Evolutionary conservation across 1,139 yeast genomes (phyloP).

Genomic region (Suhomyces chickasaworum): DNA sequence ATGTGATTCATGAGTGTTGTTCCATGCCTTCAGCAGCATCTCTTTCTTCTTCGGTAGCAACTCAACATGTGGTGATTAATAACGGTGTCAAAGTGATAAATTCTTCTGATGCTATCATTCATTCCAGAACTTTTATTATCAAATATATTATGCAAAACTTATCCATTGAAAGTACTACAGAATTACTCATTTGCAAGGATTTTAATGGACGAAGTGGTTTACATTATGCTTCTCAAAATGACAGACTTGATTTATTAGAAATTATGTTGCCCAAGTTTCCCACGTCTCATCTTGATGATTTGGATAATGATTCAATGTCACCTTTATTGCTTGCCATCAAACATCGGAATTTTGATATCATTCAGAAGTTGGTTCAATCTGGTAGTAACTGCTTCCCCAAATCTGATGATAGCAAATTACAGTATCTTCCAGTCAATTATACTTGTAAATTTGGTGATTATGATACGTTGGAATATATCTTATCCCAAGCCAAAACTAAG

Average conservation of each 20-base stretch:
- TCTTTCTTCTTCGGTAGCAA: slow-evolving; percentile 33
- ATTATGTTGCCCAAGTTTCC: slow-evolving; percentile 47
- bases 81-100: slow-evolving; percentile 49
- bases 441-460: slow-evolving; percentile 88
- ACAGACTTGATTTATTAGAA: slow-evolving; percentile 57
- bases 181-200: slow-evolving; percentile 49
- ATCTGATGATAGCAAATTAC: slow-evolving; percentile 50
- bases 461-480: slow-evolving; percentile 65
- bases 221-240: slow-evolving; percentile 82
- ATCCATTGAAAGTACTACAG: slow-evolving; percentile 21
- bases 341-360: slow-evolving; percentile 59
- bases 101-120: slow-evolving; percentile 44
- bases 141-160: slow-evolving; percentile 34
- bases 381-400: slow-evolving; percentile 62
- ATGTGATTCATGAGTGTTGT: slow-evolving; percentile 49
- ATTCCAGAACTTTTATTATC: slow-evolving; percentile 44
- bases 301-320: slow-evolving; percentile 76
- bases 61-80: slow-evolving; percentile 40
- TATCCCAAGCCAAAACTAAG: slow-evolving; percentile 31
- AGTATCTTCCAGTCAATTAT: slow-evolving; percentile 80
- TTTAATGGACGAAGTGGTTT: slow-evolving; percentile 80
- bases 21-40: slow-evolving; percentile 35
- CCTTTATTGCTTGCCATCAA: slow-evolving; percentile 81
- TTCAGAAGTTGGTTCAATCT: slow-evolving; percentile 43
- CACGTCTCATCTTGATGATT: slow-evolving; percentile 44